Conservation (phyloP, 495 filamentous ascomycete species). For the Penicillium crystallinum region DNA sequence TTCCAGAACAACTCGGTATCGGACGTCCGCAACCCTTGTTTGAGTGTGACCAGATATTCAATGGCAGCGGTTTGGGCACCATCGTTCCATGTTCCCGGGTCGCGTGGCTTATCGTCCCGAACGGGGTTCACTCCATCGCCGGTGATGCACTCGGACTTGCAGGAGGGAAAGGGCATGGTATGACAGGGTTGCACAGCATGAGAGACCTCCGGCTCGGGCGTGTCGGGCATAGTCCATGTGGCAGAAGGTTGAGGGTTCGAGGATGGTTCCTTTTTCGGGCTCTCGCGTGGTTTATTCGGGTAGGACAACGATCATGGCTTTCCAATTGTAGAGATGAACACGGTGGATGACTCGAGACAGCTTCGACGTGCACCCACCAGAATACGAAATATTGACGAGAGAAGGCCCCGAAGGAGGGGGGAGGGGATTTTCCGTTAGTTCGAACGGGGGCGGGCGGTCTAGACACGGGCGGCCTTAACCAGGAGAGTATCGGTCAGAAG, state of each 20-base stretch:
- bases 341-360: constrained; percentile 11
- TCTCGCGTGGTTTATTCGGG: constrained; percentile 8
- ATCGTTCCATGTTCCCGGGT: constrained; percentile 43
- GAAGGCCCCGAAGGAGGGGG: constrained; percentile 6
- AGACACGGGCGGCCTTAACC: constrained; percentile 23
- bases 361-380: neutral
- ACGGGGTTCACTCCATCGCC: constrained; percentile 29
- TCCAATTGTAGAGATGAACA: neutral
- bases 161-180: constrained; percentile 32
- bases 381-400: neutral
- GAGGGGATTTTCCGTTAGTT: constrained; percentile 25
- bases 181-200: constrained; percentile 25
- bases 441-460: constrained; percentile 25
- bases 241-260: constrained; percentile 1
- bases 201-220: constrained; percentile 35
- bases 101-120: constrained; percentile 46
- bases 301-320: constrained; percentile 31
- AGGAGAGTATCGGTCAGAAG: constrained; percentile 6
- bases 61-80: constrained; percentile 55
- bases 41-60: constrained; percentile 59
- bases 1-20: constrained; percentile 63
- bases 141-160: constrained; percentile 42
- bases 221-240: constrained; percentile 37
- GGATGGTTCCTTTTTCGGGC: constrained; percentile 4
- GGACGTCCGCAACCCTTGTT: constrained; percentile 50